Base-by-base conservation (phyloP, 495 filamentous ascomycete genomes). In the Neurospora sp. region DNA sequence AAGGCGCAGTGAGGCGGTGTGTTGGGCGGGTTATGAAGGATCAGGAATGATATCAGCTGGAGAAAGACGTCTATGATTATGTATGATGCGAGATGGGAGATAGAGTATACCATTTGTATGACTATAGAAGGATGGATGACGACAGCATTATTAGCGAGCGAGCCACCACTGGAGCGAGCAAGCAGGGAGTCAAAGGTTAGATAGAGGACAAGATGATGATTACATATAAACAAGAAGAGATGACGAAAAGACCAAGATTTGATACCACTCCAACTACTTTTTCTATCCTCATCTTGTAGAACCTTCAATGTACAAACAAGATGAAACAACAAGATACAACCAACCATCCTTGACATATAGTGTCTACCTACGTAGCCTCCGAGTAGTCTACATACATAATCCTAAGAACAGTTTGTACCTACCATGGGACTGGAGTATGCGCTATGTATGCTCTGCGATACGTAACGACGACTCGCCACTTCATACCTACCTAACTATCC, bases 1-100 rank as follows among this genome's bases (percentile, higher is more conserved):
- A 76, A 76, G 68, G 69, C 68, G 59, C 68, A 76, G 69, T 76
- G 76, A 79, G 68, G 18, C 18, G 18, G 1, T 40, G 8, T 10
- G n/a, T 9, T 45, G 18, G 3, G 42, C 18, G 42, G 2, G 20
- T 45, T 12, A 27, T 59, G 47, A 59, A 0, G 9, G 22, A 59
- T 59, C n/a, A 1, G n/a, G 12, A 12, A 59, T 59, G 22, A 59
- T 7, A 12, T 16, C 14, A 40, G 12, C 8, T 42, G 35, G 76
- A 12, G 39, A 70, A 73, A 47, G 45, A 70, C 9, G 9, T 76
- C 74, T 73, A 77, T 71, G 47, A 78, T 74, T 22, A 12, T 27
- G 47, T 59, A 27, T 59, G 4, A 53, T 27, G 45, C 20, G 44
- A 45, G n/a, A 47, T 47, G 44, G 47, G 8, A 59, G 9, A 59